These are phyloP conservation scores for Termitomyces eurrhizus DNA, from an alignment of 768 basidiomycete genomes.

Conservation along the genomic window DNA sequence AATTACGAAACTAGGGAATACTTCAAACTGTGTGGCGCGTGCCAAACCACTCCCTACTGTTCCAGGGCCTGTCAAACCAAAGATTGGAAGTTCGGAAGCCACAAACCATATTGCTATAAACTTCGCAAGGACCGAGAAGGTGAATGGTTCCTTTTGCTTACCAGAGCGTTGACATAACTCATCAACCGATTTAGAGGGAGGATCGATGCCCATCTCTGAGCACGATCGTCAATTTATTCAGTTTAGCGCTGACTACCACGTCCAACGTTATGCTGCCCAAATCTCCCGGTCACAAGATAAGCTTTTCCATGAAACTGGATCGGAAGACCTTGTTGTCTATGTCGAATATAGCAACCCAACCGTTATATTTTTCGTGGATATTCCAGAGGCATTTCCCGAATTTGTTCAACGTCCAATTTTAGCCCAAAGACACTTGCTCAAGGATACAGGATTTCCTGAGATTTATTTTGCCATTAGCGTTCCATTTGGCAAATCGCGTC, in stretches of 20 bases:
- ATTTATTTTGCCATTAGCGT: not conserved
- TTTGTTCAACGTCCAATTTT: not conserved
- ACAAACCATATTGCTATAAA: not conserved
- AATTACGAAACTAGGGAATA: conserved; percentile 4
- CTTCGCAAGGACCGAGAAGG: conserved; percentile 1
- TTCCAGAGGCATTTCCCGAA: conserved; percentile 2
- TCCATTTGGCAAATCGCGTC: conserved; percentile 4
- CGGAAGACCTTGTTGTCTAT: conserved; percentile 1
- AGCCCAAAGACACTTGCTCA: not conserved
- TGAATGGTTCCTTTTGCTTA: not conserved
- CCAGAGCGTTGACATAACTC: not conserved
- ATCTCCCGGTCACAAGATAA: not conserved
- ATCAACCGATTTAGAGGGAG: not conserved
- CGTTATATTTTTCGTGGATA: not conserved
- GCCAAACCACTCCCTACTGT: conserved; percentile 4
- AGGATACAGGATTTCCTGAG: not conserved
- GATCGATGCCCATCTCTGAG: conserved; percentile 1
- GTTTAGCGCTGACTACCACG: not conserved
- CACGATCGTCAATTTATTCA: conserved; percentile 6
- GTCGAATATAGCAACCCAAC: not conserved
- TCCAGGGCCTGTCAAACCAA: conserved; percentile 6
- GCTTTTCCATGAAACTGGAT: not conserved
- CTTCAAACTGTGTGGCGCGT: conserved; percentile 4
- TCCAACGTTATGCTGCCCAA: not conserved
- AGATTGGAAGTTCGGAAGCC: conserved; percentile 3